phyloP scores from a whole-genome alignment of 805 yeast species.

The Blastobotrys terrestris region DNA sequence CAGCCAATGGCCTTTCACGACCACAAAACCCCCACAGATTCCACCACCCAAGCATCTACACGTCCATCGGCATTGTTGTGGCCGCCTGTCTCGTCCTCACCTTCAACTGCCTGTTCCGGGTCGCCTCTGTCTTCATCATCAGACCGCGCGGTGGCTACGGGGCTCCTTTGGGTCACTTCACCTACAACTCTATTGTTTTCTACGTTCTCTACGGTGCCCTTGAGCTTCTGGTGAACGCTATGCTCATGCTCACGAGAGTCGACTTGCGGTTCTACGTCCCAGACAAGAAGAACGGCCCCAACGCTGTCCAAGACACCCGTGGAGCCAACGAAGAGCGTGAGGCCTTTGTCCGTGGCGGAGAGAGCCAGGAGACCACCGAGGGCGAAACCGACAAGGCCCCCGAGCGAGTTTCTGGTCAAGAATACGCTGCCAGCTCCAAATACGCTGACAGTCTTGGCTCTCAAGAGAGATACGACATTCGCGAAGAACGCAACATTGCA shows the following conservation, averaged over 20 bases:
- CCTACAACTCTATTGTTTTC: constrained; percentile 51
- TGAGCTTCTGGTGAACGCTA: constrained; percentile 50
- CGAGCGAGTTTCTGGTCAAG: not conserved
- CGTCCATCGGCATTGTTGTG: constrained; percentile 28
- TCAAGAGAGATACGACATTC: not conserved
- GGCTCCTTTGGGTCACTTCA: constrained; percentile 35
- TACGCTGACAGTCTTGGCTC: not conserved
- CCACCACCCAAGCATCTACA: constrained; percentile 1
- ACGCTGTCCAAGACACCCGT: not conserved
- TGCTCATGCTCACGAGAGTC: constrained; percentile 57
- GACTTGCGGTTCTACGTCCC: constrained; percentile 80
- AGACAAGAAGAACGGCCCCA: constrained; percentile 31
- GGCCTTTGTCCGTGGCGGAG: not conserved
- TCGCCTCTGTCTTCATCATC: constrained; percentile 27
- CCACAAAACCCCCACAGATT: constrained; percentile 36
- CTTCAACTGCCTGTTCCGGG: constrained; percentile 28
- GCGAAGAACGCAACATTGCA: not conserved
- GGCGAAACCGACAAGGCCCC: not conserved
- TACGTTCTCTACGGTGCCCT: constrained; percentile 63
- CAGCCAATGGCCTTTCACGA: constrained; percentile 2
- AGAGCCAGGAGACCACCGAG: no score
- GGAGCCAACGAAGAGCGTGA: not conserved
- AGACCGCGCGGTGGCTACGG: constrained; percentile 28
- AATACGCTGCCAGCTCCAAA: not conserved
- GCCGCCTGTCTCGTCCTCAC: constrained; percentile 18